Base-by-base conservation (phyloP, 768 basidiomycete species). In the Russula abietina region DNA sequence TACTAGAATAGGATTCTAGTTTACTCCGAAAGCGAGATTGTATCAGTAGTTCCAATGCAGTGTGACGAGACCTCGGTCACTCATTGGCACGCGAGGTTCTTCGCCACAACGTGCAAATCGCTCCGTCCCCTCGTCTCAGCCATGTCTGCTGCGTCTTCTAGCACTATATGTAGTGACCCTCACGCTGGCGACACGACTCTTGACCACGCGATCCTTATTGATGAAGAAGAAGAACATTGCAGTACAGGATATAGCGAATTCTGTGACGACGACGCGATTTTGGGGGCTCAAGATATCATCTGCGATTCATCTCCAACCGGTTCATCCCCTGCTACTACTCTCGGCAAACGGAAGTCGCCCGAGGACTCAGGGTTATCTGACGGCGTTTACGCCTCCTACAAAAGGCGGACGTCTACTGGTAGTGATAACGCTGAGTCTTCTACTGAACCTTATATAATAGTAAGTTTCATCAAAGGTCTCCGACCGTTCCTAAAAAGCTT, bases 1-100 rank as follows among this genome's bases (percentile, higher is more conserved):
- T 93, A 92, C 71, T 93, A 65, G 64, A 57, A 39, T 28, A 30
- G 26, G 50, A 26, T 22, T 11, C 36, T 38, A 36, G 28, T 43
- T 24, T 12, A 17, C 32, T 26, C 48, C 2, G 30, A 61, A 56
- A 57, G 32, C 2, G 30, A 61, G 52, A 57, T 32, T 49, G 53
- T 55, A 39, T 26, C 17, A 53, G 22, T 26, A 45, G 28, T 33
- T 53, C 26, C 36, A 26, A 11, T 16, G 14, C 1, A 16, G 38
- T 39, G 38, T 39, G 38, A 39, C 38, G 38, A 3, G 33, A 39
- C 38, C 38, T 39, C 16, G 38, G 16, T 39, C 38, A 39, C n/a
- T n/a, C n/a, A 2, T 6, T 39, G 38, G 12, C 38, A 46, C 45
- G 36, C 12, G 11, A 12, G 0, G 11, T 36, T 36, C 5, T 17